These are phyloP conservation scores for Russula olivacea DNA, from an alignment of 768 basidiomycete genomes.

Conservation along the genomic window DNA sequence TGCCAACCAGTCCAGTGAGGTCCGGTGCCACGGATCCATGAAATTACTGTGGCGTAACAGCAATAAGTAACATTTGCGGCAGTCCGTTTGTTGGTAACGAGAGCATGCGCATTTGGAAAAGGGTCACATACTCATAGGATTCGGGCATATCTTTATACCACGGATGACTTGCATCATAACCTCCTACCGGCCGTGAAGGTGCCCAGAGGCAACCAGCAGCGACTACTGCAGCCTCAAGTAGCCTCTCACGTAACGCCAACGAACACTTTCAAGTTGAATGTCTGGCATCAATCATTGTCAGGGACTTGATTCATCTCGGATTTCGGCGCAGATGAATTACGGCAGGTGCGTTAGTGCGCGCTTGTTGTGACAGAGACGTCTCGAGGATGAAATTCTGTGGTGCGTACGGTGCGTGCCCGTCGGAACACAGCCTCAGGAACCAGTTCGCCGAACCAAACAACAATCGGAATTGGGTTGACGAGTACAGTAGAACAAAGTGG, in stretches of 20 bases:
- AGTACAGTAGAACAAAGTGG: neutral
- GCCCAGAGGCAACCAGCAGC: no score
- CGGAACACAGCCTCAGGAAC: neutral
- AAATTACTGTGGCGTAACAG: neutral
- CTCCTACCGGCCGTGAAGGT: neutral
- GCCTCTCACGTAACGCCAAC: neutral
- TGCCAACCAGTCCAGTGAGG: no score
- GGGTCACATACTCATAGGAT: neutral
- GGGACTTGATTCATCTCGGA: constrained; percentile 24
- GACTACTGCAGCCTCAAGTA: neutral
- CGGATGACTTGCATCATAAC: neutral
- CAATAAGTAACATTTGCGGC: no score
- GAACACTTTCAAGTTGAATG: neutral
- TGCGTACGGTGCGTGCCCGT: neutral
- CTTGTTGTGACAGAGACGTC: neutral
- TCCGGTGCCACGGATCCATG: neutral
- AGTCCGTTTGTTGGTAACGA: neutral
- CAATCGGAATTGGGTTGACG: neutral
- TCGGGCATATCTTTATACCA: neutral
- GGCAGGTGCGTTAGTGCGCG: neutral
- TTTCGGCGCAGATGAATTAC: constrained; percentile 16
- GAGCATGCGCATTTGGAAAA: neutral
- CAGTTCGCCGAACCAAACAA: neutral
- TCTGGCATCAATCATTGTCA: neutral
- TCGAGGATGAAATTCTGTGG: neutral